These are phyloP conservation scores for Diaporthe aspalathi DNA, from an alignment of 2,329 filamentous ascomycete genomes.

Conservation along the genomic window DNA sequence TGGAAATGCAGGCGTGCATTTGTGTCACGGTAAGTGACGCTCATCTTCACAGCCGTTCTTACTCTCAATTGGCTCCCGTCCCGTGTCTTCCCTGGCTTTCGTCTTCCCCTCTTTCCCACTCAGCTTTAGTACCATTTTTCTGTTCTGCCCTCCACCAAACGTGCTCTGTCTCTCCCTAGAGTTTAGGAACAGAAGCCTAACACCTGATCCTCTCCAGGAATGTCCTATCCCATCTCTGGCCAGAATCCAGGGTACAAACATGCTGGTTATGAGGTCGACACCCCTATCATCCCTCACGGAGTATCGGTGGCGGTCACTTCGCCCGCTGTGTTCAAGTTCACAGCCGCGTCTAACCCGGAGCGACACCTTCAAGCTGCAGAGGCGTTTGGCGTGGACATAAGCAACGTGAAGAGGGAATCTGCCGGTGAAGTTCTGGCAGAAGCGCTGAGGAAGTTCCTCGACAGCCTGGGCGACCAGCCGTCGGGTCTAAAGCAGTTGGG, in stretches of 20 bases:
- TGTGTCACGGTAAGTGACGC: conserved; percentile 65
- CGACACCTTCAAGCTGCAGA: conserved; percentile 91
- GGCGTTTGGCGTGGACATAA: conserved; percentile 89
- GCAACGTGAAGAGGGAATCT: conserved; percentile 86
- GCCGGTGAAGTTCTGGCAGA: conserved; percentile 90
- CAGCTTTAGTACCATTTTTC: too few relatives aligned
- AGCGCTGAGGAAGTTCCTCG: conserved; percentile 83
- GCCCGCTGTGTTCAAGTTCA: conserved; percentile 94
- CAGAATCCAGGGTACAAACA: conserved; percentile 95
- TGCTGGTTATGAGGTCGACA: conserved; percentile 80
- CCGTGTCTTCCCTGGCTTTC: too few relatives aligned
- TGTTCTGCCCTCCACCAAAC: too few relatives aligned
- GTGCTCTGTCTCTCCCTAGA: not conserved
- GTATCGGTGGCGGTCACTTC: conserved; percentile 95
- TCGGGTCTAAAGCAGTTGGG: conserved; percentile 85
- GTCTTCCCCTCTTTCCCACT: too few relatives aligned
- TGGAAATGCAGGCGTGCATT: conserved; percentile 95
- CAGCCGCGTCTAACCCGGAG: conserved; percentile 89
- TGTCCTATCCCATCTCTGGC: conserved; percentile 97
- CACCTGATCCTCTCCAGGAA: conserved; percentile 63
- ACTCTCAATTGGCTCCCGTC: not conserved
- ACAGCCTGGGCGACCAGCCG: conserved; percentile 89
- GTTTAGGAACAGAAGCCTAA: not conserved
- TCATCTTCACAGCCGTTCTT: not conserved
- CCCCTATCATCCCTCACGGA: conserved; percentile 91